Evolutionary conservation across 2,329 filamentous ascomycete species (phyloP).

Genomic region (Cercospora sp.): DNA sequence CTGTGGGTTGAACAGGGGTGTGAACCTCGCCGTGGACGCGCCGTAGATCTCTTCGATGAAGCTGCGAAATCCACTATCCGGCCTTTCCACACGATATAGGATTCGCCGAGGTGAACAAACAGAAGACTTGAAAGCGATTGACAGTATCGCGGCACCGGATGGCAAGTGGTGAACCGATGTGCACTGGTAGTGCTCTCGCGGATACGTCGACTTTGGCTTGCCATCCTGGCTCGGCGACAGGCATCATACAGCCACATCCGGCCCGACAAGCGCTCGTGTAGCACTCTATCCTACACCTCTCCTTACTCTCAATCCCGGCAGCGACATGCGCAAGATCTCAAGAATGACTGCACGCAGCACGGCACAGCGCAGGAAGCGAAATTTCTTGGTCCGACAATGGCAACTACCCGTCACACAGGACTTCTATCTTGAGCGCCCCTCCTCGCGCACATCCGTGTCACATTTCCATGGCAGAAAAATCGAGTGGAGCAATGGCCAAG

Average conservation of each 20-base stretch:
- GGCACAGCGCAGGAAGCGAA: constrained; percentile 7
- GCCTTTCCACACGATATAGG: too few species aligned
- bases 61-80: too few species aligned
- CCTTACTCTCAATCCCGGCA: constrained; percentile 16
- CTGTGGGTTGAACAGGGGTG: neutral
- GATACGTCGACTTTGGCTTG: neutral
- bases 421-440: constrained; percentile 18
- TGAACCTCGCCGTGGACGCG: neutral
- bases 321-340: neutral
- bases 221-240: neutral
- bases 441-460: constrained; percentile 17
- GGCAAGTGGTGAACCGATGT: neutral
- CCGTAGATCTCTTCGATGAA: neutral
- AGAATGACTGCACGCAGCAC: constrained; percentile 13
- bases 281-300: constrained; percentile 5
- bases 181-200: neutral
- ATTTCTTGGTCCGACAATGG: constrained; percentile 8
- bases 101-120: neutral
- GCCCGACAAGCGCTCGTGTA: constrained; percentile 9
- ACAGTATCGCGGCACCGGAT: neutral
- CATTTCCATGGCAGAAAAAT: neutral
- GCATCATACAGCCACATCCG: neutral
- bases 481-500: constrained; percentile 6
- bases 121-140: neutral
- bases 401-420: constrained; percentile 11